These are phyloP conservation scores for Coemansia sp. DNA, from an alignment of 192 early-diverging fungal species.

Conservation along the genomic window DNA sequence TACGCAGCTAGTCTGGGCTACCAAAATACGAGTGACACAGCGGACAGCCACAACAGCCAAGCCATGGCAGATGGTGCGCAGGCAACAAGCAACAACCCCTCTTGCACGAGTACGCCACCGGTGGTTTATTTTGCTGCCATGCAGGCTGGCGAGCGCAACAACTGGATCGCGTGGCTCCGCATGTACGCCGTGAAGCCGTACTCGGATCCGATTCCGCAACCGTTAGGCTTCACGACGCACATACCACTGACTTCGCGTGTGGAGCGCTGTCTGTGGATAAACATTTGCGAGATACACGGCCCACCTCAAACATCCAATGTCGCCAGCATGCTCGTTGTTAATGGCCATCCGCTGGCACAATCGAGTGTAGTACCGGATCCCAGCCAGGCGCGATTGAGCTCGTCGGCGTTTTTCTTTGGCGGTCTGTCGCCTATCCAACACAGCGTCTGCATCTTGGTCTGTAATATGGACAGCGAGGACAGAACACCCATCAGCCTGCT, in stretches of 20 bases:
- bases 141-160: slow-evolving; percentile 43
- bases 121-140: slow-evolving; percentile 38
- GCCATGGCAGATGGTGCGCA: not conserved
- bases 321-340: slow-evolving; percentile 25
- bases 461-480: slow-evolving; percentile 4
- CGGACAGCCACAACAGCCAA: not conserved
- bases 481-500: slow-evolving; percentile 15
- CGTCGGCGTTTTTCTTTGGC: slow-evolving; percentile 36
- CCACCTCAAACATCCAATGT: slow-evolving; percentile 15
- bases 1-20: not conserved
- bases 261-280: slow-evolving; percentile 51
- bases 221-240: slow-evolving; percentile 15
- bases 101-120: slow-evolving; percentile 11
- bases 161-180: slow-evolving; percentile 44
- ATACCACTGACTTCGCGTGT: slow-evolving; percentile 31
- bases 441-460: slow-evolving; percentile 17
- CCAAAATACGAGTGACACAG: not conserved
- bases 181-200: slow-evolving; percentile 19
- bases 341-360: slow-evolving; percentile 38
- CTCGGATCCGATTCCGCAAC: slow-evolving; percentile 15
- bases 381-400: slow-evolving; percentile 13
- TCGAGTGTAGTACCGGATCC: slow-evolving; percentile 19
- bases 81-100: not conserved
- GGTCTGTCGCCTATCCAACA: slow-evolving; percentile 31
- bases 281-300: slow-evolving; percentile 32